phyloP scores from a whole-genome alignment of 305 asterid genomes.

The Rubia tinctorum region DNA sequence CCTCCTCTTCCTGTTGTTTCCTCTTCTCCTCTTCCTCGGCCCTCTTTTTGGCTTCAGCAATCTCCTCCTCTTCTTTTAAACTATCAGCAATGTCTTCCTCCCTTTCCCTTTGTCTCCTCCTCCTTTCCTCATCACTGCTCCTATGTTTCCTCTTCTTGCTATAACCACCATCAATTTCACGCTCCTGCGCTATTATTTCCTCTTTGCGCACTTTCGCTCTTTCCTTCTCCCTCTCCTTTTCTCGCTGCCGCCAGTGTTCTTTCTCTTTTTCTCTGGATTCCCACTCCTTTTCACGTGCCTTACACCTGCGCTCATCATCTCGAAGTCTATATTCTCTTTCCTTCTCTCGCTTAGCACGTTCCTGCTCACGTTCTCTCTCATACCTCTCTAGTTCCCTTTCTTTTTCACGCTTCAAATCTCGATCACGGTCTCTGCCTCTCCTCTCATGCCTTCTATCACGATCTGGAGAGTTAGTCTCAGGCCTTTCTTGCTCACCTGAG shows the following conservation, averaged over 20 bases:
- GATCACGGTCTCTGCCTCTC: constrained; percentile 71
- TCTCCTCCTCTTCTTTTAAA: constrained; percentile 83
- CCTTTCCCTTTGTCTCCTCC: constrained; percentile 81
- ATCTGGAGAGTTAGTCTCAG: constrained; percentile 79
- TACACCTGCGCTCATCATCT: constrained; percentile 94
- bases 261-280: constrained; percentile 91
- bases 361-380: constrained; percentile 94
- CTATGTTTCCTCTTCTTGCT: constrained; percentile 79
- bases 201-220: constrained; percentile 82
- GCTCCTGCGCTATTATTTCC: constrained; percentile 82
- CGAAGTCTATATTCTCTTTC: constrained; percentile 88
- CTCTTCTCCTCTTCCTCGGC: constrained; percentile 67
- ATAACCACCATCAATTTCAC: constrained; percentile 76
- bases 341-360: constrained; percentile 93
- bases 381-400: constrained; percentile 93
- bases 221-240: constrained; percentile 88
- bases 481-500: constrained; percentile 59
- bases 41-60: constrained; percentile 62
- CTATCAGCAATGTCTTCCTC: constrained; percentile 89
- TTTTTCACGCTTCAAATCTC: constrained; percentile 70
- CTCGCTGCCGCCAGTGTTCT: constrained; percentile 87
- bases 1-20: constrained; percentile 53
- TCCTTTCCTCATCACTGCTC: constrained; percentile 84
- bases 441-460: constrained; percentile 71
- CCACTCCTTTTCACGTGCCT: constrained; percentile 94